A percentile compares a stretch with the other conserved stretches of the same genome.
These are phyloP conservation scores for Gaillardinia entomophila DNA, from an alignment of 805 yeast species.

Conservation along the genomic window DNA sequence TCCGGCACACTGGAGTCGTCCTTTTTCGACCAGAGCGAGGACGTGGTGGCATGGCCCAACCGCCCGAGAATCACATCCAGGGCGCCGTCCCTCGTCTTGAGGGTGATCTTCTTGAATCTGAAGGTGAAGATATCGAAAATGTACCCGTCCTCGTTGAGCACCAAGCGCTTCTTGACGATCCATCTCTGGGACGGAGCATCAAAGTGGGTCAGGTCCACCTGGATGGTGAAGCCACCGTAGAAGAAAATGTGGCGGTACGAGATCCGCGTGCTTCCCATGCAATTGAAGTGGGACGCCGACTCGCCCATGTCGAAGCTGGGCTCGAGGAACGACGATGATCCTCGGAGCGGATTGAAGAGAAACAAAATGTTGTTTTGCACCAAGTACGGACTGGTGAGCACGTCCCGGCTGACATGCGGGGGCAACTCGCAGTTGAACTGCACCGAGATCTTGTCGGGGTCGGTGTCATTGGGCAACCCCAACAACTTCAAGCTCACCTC, in stretches of 20 bases:
- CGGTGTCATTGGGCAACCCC: constrained; percentile 28
- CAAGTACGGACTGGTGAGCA: constrained; percentile 36
- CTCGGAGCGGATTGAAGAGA: constrained; percentile 25
- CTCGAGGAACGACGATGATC: constrained; percentile 20
- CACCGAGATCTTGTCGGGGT: constrained; percentile 26
- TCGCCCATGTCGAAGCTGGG: constrained; percentile 20
- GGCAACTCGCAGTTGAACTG: constrained; percentile 34
- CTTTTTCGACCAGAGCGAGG: constrained; percentile 13
- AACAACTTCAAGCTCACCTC: constrained; percentile 13
- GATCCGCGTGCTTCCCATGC: constrained; percentile 43
- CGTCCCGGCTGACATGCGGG: constrained; percentile 30
- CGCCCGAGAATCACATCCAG: constrained; percentile 16
- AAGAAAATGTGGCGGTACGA: constrained; percentile 54
- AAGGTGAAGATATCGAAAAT: constrained; percentile 49
- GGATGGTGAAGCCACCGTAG: constrained; percentile 63
- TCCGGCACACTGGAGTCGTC: constrained; percentile 4
- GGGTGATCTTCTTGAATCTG: constrained; percentile 41
- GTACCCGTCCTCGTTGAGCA: constrained; percentile 49
- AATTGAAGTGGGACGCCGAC: constrained; percentile 48
- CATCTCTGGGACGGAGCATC: constrained; percentile 21
- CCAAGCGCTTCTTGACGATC: constrained; percentile 38
- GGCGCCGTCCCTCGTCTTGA: constrained; percentile 12
- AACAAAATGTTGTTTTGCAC: constrained; percentile 28
- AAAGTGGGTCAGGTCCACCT: constrained; percentile 16
- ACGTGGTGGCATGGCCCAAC: constrained; percentile 26